These are phyloP conservation scores for Spinacia oleracea DNA, from an alignment of 179 eudicot genomes.

Conservation along the genomic window DNA sequence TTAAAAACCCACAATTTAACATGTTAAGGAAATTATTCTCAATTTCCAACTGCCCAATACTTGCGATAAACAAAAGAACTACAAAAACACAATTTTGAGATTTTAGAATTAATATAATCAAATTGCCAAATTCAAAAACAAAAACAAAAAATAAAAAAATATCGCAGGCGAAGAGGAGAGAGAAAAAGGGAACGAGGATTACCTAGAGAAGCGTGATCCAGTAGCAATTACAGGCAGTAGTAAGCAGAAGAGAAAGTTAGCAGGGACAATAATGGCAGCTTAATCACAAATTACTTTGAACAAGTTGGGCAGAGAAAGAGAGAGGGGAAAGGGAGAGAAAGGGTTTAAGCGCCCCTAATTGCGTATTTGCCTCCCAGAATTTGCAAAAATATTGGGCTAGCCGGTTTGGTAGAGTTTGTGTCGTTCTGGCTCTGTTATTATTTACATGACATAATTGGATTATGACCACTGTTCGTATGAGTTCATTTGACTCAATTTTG, in stretches of 20 bases:
- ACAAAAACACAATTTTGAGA: not conserved
- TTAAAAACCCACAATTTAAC: not conserved
- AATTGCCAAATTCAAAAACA: too few species aligned
- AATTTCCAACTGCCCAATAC: not conserved
- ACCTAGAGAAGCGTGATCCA: slow-evolving; percentile 19
- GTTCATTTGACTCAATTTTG: too few species aligned
- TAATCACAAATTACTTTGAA: not conserved
- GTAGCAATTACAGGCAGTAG: not conserved
- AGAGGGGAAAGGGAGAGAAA: not conserved
- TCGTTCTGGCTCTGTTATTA: too few species aligned
- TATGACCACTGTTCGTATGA: too few species aligned
- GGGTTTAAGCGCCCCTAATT: slow-evolving; percentile 20
- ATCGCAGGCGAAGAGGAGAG: not conserved
- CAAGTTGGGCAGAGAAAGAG: not conserved
- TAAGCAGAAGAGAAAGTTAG: not conserved
- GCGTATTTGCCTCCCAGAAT: not conserved
- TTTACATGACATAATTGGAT: too few species aligned
- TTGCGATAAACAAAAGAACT: not conserved
- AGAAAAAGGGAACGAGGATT: not conserved
- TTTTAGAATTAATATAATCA: not conserved
- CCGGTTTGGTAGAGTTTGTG: too few species aligned
- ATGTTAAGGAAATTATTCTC: not conserved
- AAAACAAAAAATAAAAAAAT: not conserved
- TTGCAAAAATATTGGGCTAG: too few species aligned
- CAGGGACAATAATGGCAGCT: not conserved